A percentile compares a stretch with the other conserved stretches of the same genome.
These are phyloP conservation scores for Avena eriantha DNA, from an alignment of 176 grass and related monocot species.

Conservation along the genomic window DNA sequence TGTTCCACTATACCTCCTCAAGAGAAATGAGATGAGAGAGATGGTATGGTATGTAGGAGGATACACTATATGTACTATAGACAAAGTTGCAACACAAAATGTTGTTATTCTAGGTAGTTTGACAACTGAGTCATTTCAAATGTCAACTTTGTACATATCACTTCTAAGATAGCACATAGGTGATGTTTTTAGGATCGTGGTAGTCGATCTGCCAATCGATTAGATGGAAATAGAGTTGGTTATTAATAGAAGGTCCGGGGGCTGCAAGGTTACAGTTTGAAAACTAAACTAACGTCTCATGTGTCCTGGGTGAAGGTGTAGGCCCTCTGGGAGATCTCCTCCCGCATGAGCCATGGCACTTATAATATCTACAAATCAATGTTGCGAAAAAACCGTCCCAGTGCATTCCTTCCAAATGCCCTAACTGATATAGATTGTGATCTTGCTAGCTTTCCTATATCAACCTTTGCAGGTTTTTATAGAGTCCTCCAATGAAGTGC, in stretches of 20 bases:
- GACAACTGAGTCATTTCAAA: rapidly evolving
- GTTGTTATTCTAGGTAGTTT: neutral
- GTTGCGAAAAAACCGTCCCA: neutral
- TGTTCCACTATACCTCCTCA: neutral
- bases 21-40: neutral
- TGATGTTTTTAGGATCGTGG: neutral
- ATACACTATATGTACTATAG: neutral
- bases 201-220: neutral
- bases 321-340: neutral
- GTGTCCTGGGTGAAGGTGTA: neutral
- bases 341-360: neutral
- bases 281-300: neutral
- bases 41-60: neutral
- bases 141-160: neutral
- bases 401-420: neutral
- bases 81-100: neutral
- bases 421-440: neutral
- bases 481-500: neutral
- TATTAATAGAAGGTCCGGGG: neutral
- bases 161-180: neutral
- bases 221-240: neutral
- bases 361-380: neutral
- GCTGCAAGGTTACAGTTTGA: too few relatives aligned
- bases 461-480: neutral
- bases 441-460: neutral